Evolutionary conservation across 2,329 filamentous ascomycete genomes (phyloP).

Genomic region (Sclerotiophoma versabilis): DNA sequence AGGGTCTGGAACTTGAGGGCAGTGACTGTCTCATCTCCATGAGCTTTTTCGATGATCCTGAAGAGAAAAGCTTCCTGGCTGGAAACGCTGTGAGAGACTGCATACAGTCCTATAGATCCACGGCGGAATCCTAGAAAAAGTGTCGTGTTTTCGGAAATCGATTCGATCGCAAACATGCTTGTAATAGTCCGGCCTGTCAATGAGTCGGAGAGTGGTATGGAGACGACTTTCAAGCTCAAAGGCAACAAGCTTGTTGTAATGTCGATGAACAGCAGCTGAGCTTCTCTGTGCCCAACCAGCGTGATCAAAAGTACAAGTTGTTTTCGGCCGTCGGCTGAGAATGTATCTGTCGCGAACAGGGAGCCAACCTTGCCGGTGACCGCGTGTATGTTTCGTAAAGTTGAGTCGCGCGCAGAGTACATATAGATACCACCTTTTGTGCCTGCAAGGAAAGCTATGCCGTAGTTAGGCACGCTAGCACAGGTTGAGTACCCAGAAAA

Average conservation of each 20-base stretch:
- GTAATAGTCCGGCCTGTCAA: slow-evolving; percentile 60
- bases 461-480: slow-evolving; percentile 45
- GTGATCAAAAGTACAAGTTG: slow-evolving; percentile 48
- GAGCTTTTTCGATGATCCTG: slow-evolving; percentile 40
- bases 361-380: slow-evolving; percentile 51
- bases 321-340: background rate
- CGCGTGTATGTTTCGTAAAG: slow-evolving; percentile 34
- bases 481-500: slow-evolving; percentile 59
- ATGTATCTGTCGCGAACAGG: slow-evolving; percentile 39
- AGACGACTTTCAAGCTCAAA: background rate
- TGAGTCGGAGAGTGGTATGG: slow-evolving; percentile 23
- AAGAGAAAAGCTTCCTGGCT: slow-evolving; percentile 17
- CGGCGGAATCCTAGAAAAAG: slow-evolving; percentile 64
- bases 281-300: slow-evolving; percentile 45
- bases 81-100: slow-evolving; percentile 19
- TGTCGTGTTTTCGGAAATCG: slow-evolving; percentile 25
- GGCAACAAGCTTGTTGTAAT: background rate
- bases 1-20: slow-evolving; percentile 57
- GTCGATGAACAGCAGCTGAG: slow-evolving; percentile 41
- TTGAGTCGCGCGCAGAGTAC: slow-evolving; percentile 34
- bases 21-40: slow-evolving; percentile 72
- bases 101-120: slow-evolving; percentile 62
- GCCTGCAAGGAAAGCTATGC: slow-evolving; percentile 56
- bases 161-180: slow-evolving; percentile 52
- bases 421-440: slow-evolving; percentile 53